Evolutionary conservation across 2,329 filamentous ascomycete species (phyloP), one percentile per base, ranked within the genome.

Genomic region (Rosellinia necatrix): DNA sequence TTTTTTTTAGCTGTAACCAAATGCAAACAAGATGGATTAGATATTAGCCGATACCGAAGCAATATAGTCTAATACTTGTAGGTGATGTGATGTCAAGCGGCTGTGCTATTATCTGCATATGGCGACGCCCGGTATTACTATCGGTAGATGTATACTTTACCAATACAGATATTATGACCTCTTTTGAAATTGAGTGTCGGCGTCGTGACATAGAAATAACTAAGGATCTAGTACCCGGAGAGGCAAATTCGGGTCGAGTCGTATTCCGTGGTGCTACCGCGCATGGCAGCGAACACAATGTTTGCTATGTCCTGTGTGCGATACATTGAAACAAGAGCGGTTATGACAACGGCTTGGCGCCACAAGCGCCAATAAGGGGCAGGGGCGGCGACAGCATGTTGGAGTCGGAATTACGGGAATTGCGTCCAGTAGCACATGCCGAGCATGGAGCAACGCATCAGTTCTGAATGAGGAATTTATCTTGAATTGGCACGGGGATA

Each of bases 251-350:
- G 42, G 29, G 25, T n/a, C 21, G 15, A 37, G 34, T 21, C 5
- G 15, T 47, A 12, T 22, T 6, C 6, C 13, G 27, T 21, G 30
- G 34, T 27, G 32, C 37, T 13, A 34, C 41, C 29, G 48, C 41
- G 13, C n/a, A 47, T 46, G 30, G 34, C 21, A 13, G 25, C 22
- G 32, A 50, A 24, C 15, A 21, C 24, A 21, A 17, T 42, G 35
- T 38, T 52, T 46, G 49, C 24, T 38, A 15, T 22, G 15, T 32
- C 25, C 19, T 30, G 30, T 41, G 40, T 43, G 30, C 25, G 24
- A 42, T 40, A 6, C 24, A 8, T 17, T 53, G 41, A 53, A 46
- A 53, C 49, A n/a, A 38, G 40, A 19, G n/a, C 12, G 29, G 19
- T 6, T 35, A 13, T n/a, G 4, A 48, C 21, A 22, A 30, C 15